A percentile compares a stretch with the other conserved stretches of the same genome.
phyloP scores from a whole-genome alignment of 228 moss, liverwort and hornwort genomes.

The Sphagnum magellanicum region DNA sequence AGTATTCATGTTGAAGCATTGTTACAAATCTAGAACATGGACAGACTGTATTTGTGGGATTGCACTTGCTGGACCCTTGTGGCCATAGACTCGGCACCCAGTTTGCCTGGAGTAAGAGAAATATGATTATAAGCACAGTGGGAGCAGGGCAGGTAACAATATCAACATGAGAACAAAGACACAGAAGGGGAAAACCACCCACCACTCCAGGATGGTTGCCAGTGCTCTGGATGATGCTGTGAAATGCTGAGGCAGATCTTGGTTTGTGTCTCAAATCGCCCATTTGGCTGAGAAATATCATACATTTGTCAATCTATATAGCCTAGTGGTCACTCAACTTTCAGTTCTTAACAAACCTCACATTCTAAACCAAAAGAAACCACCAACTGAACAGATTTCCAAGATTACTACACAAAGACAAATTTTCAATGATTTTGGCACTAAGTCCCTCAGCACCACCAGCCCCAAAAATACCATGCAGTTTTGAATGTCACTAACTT shows the following conservation, averaged over 20 bases:
- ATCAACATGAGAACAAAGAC: not conserved
- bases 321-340: not conserved
- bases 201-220: constrained; percentile 99
- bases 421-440: too few species aligned
- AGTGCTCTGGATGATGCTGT: constrained; percentile 98
- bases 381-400: too few species aligned
- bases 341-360: not conserved
- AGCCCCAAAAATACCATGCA: too few species aligned
- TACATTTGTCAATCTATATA: not conserved
- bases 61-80: not conserved
- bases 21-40: too few species aligned
- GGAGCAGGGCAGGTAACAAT: too few species aligned
- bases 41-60: too few species aligned
- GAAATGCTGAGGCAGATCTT: constrained; percentile 98
- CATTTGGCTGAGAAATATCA: constrained; percentile 62
- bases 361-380: too few species aligned
- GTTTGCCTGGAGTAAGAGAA: not conserved
- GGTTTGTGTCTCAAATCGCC: constrained; percentile 92
- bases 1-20: too few species aligned
- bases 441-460: too few species aligned
- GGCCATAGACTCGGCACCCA: not conserved
- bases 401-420: too few species aligned
- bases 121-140: too few species aligned
- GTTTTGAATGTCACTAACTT: too few species aligned
- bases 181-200: not conserved